Conservation (phyloP, 805 yeast species). For the Sugiyamaella mastotermitis region DNA sequence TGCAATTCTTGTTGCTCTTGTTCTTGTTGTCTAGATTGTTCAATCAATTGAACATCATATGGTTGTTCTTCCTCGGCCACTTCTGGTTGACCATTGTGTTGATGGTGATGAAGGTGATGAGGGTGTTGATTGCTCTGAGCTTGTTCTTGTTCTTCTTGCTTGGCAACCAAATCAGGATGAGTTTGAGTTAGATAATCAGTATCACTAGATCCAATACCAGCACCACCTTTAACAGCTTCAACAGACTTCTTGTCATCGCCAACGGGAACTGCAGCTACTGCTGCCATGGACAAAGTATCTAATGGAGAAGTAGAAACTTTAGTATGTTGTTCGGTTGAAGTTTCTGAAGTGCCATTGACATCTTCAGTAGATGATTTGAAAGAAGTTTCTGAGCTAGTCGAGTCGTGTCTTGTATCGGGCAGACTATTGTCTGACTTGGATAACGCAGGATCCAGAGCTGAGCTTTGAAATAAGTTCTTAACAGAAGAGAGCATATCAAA, state of each 20-base stretch:
- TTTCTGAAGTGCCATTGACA: no score
- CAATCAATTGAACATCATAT: conserved; percentile 4
- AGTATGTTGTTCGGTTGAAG: no score
- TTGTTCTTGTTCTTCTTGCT: conserved; percentile 4
- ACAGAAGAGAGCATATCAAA: no score
- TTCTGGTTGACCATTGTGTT: no score
- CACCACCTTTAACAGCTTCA: conserved; percentile 1
- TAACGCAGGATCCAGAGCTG: no score
- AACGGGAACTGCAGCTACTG: neutral
- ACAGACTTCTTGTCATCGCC: neutral
- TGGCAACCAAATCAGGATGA: conserved; percentile 10
- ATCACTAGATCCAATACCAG: neutral
- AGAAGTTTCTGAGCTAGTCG: no score
- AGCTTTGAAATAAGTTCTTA: no score
- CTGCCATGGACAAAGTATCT: conserved; percentile 6
- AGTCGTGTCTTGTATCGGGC: no score
- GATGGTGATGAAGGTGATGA: no score
- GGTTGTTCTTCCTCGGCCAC: neutral
- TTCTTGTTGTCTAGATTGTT: conserved; percentile 2
- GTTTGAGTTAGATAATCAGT: conserved; percentile 1
- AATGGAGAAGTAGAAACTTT: conserved; percentile 4
- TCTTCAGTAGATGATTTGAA: no score
- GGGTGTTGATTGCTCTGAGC: conserved; percentile 1
- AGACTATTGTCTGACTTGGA: no score
- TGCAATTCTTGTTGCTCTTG: neutral